Base-by-base conservation (phyloP, 2,329 filamentous ascomycete species). In the Microdochium nivale region DNA sequence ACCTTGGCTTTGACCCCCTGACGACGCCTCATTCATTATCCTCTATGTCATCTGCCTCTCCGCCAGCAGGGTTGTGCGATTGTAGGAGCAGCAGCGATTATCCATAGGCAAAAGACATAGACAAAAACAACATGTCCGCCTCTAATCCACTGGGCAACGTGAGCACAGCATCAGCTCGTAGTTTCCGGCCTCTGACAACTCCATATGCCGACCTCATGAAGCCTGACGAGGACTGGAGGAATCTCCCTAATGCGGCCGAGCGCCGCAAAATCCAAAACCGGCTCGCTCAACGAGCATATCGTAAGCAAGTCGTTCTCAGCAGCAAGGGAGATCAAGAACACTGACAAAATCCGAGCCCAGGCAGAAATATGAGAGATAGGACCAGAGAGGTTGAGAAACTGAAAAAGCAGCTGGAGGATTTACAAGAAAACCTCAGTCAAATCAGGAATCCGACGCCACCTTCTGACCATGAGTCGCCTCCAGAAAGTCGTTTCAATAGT, bases 231-330 rank as follows among this genome's bases (percentile, higher is more conserved):
- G 64, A 67, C 48, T 67, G 64, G 64, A 62, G 64, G 49, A 64
- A 62, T 48, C 59, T 66, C 19, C 61, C 63, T 24, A 62, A 65
- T 53, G 62, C 63, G 25, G 61, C 63, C 14, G 64, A 67, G 54
- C 52, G 64, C 24, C 60, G 64, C 48, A 66, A 65, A 55, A 66
- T 67, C n/a, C 64, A 67, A 51, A 67, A 67, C 49, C 62, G 64
- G 11, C 62, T 67, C 30, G 64, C 64, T 33, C 64, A 67, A 52
- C 54, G 64, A 51, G 64, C 64, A 48, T 67, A 67, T 54, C 57
- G 64, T 67, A 52, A 56, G 63, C 61, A 27, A 24, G 13, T 11
- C n/a, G 35, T 35, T 25, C 23, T 24, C 21, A 16, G 11, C 10
- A 14, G 16, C 33, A 14, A 4, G 24, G 4, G 3, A n/a, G n/a